Evolutionary conservation across 2,329 filamentous ascomycete genomes (phyloP), one percentile per base, ranked within the genome.

Genomic region (Hypoxylon sp.): DNA sequence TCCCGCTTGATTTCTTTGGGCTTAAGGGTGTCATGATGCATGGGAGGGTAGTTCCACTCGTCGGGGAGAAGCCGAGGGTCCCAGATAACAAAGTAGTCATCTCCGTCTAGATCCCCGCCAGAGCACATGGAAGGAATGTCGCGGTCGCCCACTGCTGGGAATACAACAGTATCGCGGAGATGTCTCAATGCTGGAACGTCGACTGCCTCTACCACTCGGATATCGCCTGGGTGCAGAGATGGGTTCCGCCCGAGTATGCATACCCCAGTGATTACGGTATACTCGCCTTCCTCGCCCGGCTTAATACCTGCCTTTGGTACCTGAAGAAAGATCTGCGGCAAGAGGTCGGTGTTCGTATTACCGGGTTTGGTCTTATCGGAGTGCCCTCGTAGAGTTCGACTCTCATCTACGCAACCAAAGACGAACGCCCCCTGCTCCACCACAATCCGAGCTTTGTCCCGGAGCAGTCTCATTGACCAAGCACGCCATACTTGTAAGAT

Each of bases 11-110:
- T 82, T 20, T 85, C 82, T 11, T 82, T 77, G 0, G 91, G 88
- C 48, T 84, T 83, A 0, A 88, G 83, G 0, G 89, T 83, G 0
- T 85, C 83, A 75, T 94, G 96, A 70, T 92, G 86, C 93, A 98
- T 97, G 0, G 96, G 91, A 0, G 86, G 82, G 35, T 88, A 84
- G 72, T 96, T 93, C 88, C 92, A 93, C 56, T 87, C 65, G 3
- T 55, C 35, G 2, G 93, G 93, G 27, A 97, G 83, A 6, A 99
- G 82, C 13, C 88, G 86, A 22, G 85, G 78, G 72, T 99, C 95
- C 95, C 96, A 99, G 50, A 98, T 91, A 4, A 98, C 90, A 61
- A 98, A 91, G 77, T 94, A 99, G 77, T 99, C 96, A 75, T 99
- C 96, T 0, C 96, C 96, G 76, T 99, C 96, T 0, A 99, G 86